Percentiles rank a stretch among this genome's conserved stretches.
Evolutionary conservation across 179 eudicot species (phyloP).

Genomic region (Amaranthus tricolor): DNA sequence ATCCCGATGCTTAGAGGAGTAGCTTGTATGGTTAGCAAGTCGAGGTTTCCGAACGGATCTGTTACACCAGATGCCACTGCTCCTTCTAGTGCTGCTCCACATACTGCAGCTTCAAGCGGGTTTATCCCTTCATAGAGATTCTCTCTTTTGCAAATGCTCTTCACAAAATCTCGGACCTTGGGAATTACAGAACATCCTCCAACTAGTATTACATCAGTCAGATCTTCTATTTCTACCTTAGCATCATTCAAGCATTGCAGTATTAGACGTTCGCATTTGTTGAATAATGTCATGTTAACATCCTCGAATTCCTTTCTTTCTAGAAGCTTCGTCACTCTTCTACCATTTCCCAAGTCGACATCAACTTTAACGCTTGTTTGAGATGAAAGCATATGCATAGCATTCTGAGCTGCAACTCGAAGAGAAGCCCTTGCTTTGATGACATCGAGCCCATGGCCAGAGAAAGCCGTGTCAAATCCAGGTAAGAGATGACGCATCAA

Average conservation of each 20-base stretch:
- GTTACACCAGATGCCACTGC: slow-evolving; percentile 81
- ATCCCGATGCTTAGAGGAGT: slow-evolving; percentile 76
- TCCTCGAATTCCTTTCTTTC: slow-evolving; percentile 65
- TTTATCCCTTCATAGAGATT: slow-evolving; percentile 51
- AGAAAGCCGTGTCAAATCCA: slow-evolving; percentile 43
- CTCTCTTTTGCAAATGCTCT: slow-evolving; percentile 43
- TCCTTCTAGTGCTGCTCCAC: slow-evolving; percentile 91
- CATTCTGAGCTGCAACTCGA: slow-evolving; percentile 73
- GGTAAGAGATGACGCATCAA: slow-evolving; percentile 64
- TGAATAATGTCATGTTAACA: slow-evolving; percentile 54
- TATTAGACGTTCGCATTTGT: slow-evolving; percentile 50
- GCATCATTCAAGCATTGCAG: slow-evolving; percentile 66
- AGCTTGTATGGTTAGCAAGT: slow-evolving; percentile 77
- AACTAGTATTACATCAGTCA: slow-evolving; percentile 66
- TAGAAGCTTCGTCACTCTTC: slow-evolving; percentile 45
- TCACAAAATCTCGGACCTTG: slow-evolving; percentile 46
- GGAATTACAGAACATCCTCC: slow-evolving; percentile 87
- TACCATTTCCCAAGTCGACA: slow-evolving; percentile 65
- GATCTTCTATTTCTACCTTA: slow-evolving; percentile 45
- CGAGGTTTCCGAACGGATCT: slow-evolving; percentile 82
- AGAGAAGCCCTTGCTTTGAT: slow-evolving; percentile 65
- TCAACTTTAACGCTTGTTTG: slow-evolving; percentile 51
- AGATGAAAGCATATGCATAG: slow-evolving; percentile 61
- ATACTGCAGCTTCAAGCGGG: slow-evolving; percentile 75
- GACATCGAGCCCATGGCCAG: slow-evolving; percentile 48